Conservation (phyloP, 176 grass and related monocot species). For the Otatea glauca region DNA sequence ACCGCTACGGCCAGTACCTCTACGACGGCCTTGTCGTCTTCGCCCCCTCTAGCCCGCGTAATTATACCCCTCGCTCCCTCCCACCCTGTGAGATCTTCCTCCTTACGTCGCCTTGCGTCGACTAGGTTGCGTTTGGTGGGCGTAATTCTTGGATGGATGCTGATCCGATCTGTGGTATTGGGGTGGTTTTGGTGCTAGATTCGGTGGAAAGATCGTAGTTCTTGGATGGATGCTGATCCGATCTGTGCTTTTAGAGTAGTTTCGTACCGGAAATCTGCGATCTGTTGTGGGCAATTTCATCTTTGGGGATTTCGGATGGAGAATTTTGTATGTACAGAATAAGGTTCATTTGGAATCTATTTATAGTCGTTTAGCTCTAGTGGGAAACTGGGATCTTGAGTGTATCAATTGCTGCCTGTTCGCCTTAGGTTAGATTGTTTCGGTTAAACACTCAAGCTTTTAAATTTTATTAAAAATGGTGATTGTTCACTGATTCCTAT, state of each 20-base stretch:
- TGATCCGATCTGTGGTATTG: conserved; percentile 41
- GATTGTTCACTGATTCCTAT: background rate
- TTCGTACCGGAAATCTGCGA: conserved; percentile 22
- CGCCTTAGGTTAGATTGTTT: background rate
- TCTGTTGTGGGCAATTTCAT: background rate
- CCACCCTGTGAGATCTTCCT: background rate
- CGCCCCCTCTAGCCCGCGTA: conserved; percentile 69
- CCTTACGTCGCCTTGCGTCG: background rate
- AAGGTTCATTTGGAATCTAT: background rate
- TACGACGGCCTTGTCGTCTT: conserved; percentile 91
- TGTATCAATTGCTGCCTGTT: background rate
- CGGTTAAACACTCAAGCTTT: background rate
- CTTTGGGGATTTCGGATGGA: background rate
- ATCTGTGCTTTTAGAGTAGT: conserved; percentile 21
- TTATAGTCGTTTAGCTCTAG: background rate
- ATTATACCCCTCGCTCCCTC: background rate
- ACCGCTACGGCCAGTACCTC: conserved; percentile 86
- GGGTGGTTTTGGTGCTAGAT: conserved; percentile 26
- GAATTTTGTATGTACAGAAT: background rate
- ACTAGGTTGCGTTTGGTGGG: background rate
- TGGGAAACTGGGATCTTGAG: background rate
- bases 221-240: background rate
- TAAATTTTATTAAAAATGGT: background rate
- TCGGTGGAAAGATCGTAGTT: background rate
- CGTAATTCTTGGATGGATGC: background rate